A percentile compares a stretch with the other conserved stretches of the same genome.
phyloP scores from a whole-genome alignment of 306 rosid species.

The Quercus ilex region DNA sequence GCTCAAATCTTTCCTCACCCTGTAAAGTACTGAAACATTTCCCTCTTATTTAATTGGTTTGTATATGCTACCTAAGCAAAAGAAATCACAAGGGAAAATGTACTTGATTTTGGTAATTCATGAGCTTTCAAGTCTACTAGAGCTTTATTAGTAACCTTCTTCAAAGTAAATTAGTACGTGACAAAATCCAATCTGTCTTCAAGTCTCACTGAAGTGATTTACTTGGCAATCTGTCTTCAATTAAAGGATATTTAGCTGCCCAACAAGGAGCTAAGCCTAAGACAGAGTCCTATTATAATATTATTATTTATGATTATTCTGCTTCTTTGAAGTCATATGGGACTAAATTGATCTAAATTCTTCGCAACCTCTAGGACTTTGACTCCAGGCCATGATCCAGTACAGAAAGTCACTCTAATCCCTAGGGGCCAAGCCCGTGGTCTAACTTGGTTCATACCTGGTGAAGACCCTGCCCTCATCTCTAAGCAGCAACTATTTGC shows the following conservation, averaged over 20 bases:
- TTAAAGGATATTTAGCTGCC: too few relatives aligned
- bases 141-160: too few relatives aligned
- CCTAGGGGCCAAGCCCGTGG: constrained; percentile 78
- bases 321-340: not conserved
- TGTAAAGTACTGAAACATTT: not conserved
- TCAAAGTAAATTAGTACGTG: too few relatives aligned
- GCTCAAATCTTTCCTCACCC: not conserved
- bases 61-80: too few relatives aligned
- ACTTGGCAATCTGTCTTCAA: too few relatives aligned
- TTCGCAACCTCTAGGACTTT: constrained; percentile 40
- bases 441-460: constrained; percentile 71
- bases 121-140: too few relatives aligned
- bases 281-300: too few relatives aligned
- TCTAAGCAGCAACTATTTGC: constrained; percentile 69
- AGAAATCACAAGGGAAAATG: too few relatives aligned
- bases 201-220: too few relatives aligned
- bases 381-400: constrained; percentile 68
- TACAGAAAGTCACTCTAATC: constrained; percentile 68
- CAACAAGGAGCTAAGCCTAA: too few relatives aligned
- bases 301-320: not conserved
- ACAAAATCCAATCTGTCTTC: too few relatives aligned
- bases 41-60: not conserved
- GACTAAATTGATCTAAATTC: not conserved
- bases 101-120: too few relatives aligned
- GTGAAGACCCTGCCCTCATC: constrained; percentile 60